Conservation (phyloP, 306 rosid species). For the Acacia confusa region DNA sequence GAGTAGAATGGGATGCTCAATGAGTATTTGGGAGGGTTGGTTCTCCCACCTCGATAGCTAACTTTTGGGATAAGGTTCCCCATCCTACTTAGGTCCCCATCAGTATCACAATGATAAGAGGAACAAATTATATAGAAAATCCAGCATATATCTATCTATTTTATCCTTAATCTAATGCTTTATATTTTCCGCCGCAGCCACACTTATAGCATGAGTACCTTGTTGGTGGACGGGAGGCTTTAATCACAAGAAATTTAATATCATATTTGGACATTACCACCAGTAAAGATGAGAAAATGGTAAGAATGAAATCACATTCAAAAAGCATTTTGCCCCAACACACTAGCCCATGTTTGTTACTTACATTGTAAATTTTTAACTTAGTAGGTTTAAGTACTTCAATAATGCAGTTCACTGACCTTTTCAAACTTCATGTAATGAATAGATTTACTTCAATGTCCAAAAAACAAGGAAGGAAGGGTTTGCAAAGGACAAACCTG, state of each 20-base stretch:
- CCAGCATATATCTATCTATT: constrained; percentile 15
- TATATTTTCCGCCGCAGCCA: neutral
- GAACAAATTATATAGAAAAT: neutral
- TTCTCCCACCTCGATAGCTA: no score
- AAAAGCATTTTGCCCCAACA: neutral
- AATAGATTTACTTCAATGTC: neutral
- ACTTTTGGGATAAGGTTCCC: no score
- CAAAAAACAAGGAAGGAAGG: constrained; percentile 5
- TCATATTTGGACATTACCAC: neutral
- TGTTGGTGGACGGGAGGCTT: neutral
- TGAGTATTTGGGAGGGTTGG: no score
- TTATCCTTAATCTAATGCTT: neutral
- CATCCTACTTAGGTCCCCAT: no score
- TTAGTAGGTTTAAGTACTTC: neutral
- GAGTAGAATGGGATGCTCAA: no score
- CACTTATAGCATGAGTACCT: neutral
- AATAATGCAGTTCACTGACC: constrained; percentile 13
- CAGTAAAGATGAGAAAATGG: constrained; percentile 2
- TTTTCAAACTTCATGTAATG: neutral
- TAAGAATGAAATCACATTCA: neutral
- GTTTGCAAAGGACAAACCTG: constrained; percentile 71
- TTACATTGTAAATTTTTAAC: neutral
- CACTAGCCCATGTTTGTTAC: neutral
- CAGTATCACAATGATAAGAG: neutral
- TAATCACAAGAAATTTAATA: neutral